Base-by-base conservation (phyloP, 306 rosid species). In the Trifolium repens region DNA sequence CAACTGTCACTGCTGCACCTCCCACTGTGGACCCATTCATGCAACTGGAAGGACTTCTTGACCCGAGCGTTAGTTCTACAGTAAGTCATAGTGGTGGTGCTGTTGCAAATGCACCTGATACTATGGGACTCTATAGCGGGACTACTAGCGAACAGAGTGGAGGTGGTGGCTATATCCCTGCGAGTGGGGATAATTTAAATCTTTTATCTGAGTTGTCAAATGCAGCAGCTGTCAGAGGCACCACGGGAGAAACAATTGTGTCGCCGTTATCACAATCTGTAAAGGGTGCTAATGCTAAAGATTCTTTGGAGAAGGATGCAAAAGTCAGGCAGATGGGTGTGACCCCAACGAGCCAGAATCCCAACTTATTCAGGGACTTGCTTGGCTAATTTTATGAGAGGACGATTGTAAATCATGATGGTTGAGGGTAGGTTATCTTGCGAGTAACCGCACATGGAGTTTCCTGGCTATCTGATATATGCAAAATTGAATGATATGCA, bases 261-360 rank as follows among this genome's bases (percentile, higher is more conserved):
- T 17, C 80, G 4, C 77, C 80, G 32, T 32, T 24, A 27, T 49
- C 88, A 8, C 93, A 80, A 63, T 75, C 79, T 39, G 81, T 75
- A 46, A 92, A 88, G 79, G 97, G 96, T 50, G 87, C 90, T 15
- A 81, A 81, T 40, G 46, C 39, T 3, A 90, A 78, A 80, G 86
- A 80, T 46, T 37, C 97, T 13, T 79, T 92, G 79, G 86, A 90
- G 78, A 92, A 81, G 77, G 97, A 92, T 81, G 93, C 97, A 62
- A 84, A 80, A 72, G 97, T 90, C 40, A 90, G 97, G 85, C 94
- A 88, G 84, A 78, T 92, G 96, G 97, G 96, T 1, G 97, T 92
- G 77, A 90, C 40, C 37, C 94, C 97, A 54, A 15, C 96, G 24
- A 67, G 87, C 78, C 90, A 82, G 83, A 90, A 92, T 77, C 98